phyloP scores from a whole-genome alignment of 371 early-diverging fungal species.

The Paraphysoderma sedebokerense region DNA sequence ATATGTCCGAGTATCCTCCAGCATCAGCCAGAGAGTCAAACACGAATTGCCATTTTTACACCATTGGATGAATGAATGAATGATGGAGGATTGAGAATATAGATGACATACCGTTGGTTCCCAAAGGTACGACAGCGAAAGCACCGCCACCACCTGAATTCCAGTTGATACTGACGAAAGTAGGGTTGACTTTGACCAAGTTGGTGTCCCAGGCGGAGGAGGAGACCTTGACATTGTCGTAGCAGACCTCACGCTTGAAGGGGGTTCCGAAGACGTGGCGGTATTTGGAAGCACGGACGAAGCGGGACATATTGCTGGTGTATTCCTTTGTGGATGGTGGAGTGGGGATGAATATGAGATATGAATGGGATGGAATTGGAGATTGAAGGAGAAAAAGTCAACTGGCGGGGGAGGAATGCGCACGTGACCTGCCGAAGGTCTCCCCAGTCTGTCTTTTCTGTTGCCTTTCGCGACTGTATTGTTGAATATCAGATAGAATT shows the following conservation, averaged over 20 bases:
- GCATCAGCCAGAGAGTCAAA: neutral
- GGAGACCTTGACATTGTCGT: constrained; percentile 84
- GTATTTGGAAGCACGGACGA: constrained; percentile 63
- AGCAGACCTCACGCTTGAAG: constrained; percentile 76
- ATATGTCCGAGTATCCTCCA: too few relatives aligned
- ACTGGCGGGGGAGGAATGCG: too few relatives aligned
- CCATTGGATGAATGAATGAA: neutral
- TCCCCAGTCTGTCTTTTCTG: too few relatives aligned
- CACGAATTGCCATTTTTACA: neutral
- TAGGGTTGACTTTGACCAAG: constrained; percentile 81
- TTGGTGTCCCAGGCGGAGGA: constrained; percentile 94
- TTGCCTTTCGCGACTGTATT: too few relatives aligned
- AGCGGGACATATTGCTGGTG: constrained; percentile 52
- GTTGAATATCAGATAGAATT: too few relatives aligned
- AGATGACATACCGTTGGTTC: constrained; percentile 45
- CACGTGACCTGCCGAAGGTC: too few relatives aligned
- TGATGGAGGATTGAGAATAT: too few relatives aligned
- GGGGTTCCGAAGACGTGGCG: constrained; percentile 89
- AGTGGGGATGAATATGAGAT: too few relatives aligned
- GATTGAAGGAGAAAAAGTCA: too few relatives aligned
- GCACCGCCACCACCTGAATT: constrained; percentile 93
- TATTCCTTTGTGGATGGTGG: too few relatives aligned
- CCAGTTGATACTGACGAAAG: constrained; percentile 88
- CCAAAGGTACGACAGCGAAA: constrained; percentile 81
- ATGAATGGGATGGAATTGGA: too few relatives aligned